Percentiles rank a stretch among this genome's conserved stretches.
Conservation (phyloP, 1,284 basidiomycete species). For the Athelia psychrophila region DNA sequence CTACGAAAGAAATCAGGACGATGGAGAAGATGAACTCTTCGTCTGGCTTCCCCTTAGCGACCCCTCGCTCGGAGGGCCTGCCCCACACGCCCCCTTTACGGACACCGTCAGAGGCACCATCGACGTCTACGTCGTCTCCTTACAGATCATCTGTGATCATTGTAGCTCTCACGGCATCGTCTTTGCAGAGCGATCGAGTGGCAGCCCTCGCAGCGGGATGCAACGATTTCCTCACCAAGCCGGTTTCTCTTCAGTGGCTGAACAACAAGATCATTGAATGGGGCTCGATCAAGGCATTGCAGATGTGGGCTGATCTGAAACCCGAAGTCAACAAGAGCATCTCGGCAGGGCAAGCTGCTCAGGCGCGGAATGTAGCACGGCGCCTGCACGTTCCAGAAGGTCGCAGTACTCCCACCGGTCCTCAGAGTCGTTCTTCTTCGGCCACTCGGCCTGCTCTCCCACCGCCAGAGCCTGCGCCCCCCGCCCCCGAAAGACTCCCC, state of each 20-base stretch:
- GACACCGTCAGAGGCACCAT: slow-evolving; percentile 50
- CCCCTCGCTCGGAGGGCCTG: slow-evolving; percentile 55
- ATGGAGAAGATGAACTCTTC: slow-evolving; percentile 74
- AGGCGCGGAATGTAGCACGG: slow-evolving; percentile 65
- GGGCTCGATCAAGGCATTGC: slow-evolving; percentile 87
- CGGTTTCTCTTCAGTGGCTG: slow-evolving; percentile 93
- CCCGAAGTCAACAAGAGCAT: slow-evolving; percentile 56
- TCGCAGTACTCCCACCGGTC: slow-evolving; percentile 35
- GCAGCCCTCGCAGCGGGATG: slow-evolving; percentile 96
- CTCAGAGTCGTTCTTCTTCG: slow-evolving; percentile 28
- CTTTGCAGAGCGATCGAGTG: slow-evolving; percentile 89
- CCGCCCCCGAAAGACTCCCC: background rate
- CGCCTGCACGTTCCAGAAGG: slow-evolving; percentile 65
- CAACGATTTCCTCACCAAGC: slow-evolving; percentile 98
- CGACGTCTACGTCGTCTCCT: slow-evolving; percentile 51
- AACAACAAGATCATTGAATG: slow-evolving; percentile 99
- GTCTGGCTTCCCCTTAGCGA: slow-evolving; percentile 71
- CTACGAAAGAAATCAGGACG: slow-evolving; percentile 93
- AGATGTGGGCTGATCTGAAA: slow-evolving; percentile 82
- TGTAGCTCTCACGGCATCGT: slow-evolving; percentile 96
- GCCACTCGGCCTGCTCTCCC: background rate
- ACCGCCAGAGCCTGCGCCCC: background rate
- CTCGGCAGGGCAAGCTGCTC: slow-evolving; percentile 55
- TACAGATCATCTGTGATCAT: slow-evolving; percentile 97
- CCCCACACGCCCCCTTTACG: slow-evolving; percentile 25